Conservation (phyloP, 2,329 filamentous ascomycete genomes). For the Alternaria sp. region DNA sequence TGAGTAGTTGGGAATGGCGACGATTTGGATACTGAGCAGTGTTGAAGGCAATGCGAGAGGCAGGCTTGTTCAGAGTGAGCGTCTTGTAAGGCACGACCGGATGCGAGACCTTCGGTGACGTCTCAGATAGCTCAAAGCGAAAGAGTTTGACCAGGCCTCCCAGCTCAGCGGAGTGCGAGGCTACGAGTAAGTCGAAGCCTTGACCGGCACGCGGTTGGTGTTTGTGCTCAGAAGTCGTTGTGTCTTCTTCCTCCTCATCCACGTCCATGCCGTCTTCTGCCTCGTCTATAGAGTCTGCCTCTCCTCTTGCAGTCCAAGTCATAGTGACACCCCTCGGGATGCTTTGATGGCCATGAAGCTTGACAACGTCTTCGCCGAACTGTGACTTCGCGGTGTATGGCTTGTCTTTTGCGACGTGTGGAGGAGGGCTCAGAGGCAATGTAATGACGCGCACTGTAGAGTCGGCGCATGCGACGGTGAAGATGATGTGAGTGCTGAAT, state of each 20-base stretch:
- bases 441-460: conserved; percentile 64
- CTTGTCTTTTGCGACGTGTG: conserved; percentile 48
- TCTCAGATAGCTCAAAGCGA: conserved; percentile 51
- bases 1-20: conserved; percentile 64
- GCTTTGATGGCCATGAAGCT: conserved; percentile 61
- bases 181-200: conserved; percentile 54
- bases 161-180: conserved; percentile 53
- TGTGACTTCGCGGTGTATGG: conserved; percentile 32
- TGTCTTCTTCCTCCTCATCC: conserved; percentile 36
- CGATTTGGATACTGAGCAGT: conserved; percentile 61
- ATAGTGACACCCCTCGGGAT: conserved; percentile 62
- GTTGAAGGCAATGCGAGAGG: conserved; percentile 63
- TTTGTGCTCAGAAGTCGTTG: conserved; percentile 26
- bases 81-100: conserved; percentile 57
- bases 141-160: conserved; percentile 54
- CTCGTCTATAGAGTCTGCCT: conserved; percentile 27
- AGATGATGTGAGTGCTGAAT: conserved; percentile 61
- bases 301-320: conserved; percentile 57
- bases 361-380: conserved; percentile 58
- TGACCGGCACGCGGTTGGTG: conserved; percentile 28
- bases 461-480: conserved; percentile 66
- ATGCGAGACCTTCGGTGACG: conserved; percentile 47
- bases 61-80: conserved; percentile 59
- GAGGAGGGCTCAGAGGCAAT: conserved; percentile 64
- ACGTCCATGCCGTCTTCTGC: conserved; percentile 50